Conservation (phyloP, 2,329 filamentous ascomycete genomes). For the Aspergillus ibericus region DNA sequence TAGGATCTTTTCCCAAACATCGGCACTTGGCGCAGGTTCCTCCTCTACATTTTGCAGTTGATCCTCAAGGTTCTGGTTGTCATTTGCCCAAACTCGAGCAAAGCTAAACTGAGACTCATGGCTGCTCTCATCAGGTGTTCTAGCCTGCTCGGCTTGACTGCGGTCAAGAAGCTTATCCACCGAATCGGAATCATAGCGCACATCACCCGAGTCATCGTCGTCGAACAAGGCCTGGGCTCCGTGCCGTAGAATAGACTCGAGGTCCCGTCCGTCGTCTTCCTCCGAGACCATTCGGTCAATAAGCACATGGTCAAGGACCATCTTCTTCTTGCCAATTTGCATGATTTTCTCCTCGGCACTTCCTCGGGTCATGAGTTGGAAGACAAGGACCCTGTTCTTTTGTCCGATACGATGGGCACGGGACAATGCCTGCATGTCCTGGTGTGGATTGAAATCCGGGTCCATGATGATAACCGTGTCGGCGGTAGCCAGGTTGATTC, state of each 20-base stretch:
- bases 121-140: slow-evolving; percentile 61
- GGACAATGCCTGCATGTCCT: slow-evolving; percentile 93
- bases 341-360: slow-evolving; percentile 95
- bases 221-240: slow-evolving; percentile 85
- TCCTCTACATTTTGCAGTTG: slow-evolving; percentile 56
- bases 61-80: slow-evolving; percentile 67
- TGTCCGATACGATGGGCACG: slow-evolving; percentile 95
- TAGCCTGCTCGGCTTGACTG: slow-evolving; percentile 73
- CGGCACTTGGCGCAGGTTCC: slow-evolving; percentile 57
- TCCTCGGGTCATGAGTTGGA: slow-evolving; percentile 86
- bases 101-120: slow-evolving; percentile 83
- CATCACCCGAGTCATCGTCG: slow-evolving; percentile 67
- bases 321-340: slow-evolving; percentile 92
- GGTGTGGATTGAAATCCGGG: slow-evolving; percentile 95
- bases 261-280: slow-evolving; percentile 74
- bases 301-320: slow-evolving; percentile 90
- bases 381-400: slow-evolving; percentile 91
- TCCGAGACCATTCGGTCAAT: slow-evolving; percentile 88
- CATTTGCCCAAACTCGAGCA: slow-evolving; percentile 89
- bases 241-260: slow-evolving; percentile 84
- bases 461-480: slow-evolving; percentile 98
- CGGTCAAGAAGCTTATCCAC: slow-evolving; percentile 92
- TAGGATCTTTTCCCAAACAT: slow-evolving; percentile 88
- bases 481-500: slow-evolving; percentile 94
- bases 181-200: slow-evolving; percentile 76